Percentiles rank a stretch among this genome's conserved stretches.
phyloP scores from a whole-genome alignment of 495 filamentous ascomycete species.

The Neurospora terricola region DNA sequence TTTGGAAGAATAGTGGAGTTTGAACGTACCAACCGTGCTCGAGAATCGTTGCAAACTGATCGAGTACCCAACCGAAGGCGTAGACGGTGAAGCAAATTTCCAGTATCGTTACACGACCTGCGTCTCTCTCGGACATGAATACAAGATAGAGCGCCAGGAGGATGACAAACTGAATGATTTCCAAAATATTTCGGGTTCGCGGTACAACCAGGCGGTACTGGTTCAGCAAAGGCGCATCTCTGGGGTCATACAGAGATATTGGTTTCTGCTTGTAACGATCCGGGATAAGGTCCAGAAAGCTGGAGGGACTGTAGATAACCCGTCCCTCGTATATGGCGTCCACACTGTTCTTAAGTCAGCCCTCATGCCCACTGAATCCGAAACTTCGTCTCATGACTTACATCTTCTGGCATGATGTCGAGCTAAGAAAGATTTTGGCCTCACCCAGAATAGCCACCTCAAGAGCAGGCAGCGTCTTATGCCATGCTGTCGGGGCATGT shows the following conservation, averaged over 20 bases:
- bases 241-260: slow-evolving; percentile 59
- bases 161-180: slow-evolving; percentile 55
- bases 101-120: slow-evolving; percentile 33
- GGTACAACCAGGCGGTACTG: slow-evolving; percentile 68
- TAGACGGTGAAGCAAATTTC: slow-evolving; percentile 57
- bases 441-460: slow-evolving; percentile 64
- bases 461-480: slow-evolving; percentile 54
- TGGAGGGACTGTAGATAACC: slow-evolving; percentile 59
- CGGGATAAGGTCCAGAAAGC: slow-evolving; percentile 60
- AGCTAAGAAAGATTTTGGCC: slow-evolving; percentile 55
- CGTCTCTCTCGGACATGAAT: slow-evolving; percentile 51
- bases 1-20: background rate
- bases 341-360: slow-evolving; percentile 26
- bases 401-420: slow-evolving; percentile 59
- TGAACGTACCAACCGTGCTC: slow-evolving; percentile 53
- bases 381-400: slow-evolving; percentile 13
- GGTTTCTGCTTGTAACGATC: slow-evolving; percentile 65
- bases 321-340: slow-evolving; percentile 59
- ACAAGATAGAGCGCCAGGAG: slow-evolving; percentile 52
- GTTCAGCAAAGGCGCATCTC: slow-evolving; percentile 55
- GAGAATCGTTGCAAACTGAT: slow-evolving; percentile 60
- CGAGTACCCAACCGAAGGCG: slow-evolving; percentile 59
- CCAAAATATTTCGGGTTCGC: slow-evolving; percentile 55
- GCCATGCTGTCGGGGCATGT: slow-evolving; percentile 34
- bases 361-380: background rate